phyloP scores from a whole-genome alignment of 192 early-diverging fungal species.

The Entomortierella lignicola region DNA sequence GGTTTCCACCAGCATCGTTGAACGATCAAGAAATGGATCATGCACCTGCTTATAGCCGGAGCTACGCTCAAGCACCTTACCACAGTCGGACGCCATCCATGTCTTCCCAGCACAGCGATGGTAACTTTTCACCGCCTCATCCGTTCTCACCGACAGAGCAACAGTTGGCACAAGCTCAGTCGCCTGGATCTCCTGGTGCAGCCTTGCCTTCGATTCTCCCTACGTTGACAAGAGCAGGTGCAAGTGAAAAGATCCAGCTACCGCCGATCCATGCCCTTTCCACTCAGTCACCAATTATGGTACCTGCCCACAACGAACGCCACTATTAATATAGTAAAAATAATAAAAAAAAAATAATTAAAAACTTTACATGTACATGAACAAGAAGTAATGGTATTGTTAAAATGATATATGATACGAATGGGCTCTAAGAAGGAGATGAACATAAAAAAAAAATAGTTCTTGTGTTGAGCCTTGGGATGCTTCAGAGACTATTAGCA shows the following conservation, averaged over 20 bases:
- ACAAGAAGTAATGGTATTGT: not conserved
- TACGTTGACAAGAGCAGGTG: constrained; percentile 4
- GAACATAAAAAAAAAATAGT: not conserved
- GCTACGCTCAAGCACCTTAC: not conserved
- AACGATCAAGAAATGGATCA: constrained; percentile 42
- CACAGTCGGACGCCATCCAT: constrained; percentile 46
- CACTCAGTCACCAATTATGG: constrained; percentile 5
- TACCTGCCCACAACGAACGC: not conserved
- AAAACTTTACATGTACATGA: too few species aligned
- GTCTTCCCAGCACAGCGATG: constrained; percentile 38
- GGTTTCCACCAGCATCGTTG: constrained; percentile 18
- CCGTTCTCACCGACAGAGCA: constrained; percentile 28
- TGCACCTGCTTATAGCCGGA: not conserved
- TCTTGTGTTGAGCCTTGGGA: not conserved
- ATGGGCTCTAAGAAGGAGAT: not conserved
- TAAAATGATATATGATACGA: not conserved
- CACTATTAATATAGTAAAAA: not conserved
- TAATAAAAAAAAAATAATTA: not conserved
- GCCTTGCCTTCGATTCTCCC: constrained; percentile 22
- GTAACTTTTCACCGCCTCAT: constrained; percentile 41
- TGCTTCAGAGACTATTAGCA: not conserved
- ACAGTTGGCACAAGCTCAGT: constrained; percentile 12
- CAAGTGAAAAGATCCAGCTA: constrained; percentile 30
- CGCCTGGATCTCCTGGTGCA: not conserved
- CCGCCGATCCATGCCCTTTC: constrained; percentile 43